Percentiles rank a stretch among this genome's conserved stretches.
phyloP scores from a whole-genome alignment of 2,329 filamentous ascomycete species.

The Monosporascus ibericus region DNA sequence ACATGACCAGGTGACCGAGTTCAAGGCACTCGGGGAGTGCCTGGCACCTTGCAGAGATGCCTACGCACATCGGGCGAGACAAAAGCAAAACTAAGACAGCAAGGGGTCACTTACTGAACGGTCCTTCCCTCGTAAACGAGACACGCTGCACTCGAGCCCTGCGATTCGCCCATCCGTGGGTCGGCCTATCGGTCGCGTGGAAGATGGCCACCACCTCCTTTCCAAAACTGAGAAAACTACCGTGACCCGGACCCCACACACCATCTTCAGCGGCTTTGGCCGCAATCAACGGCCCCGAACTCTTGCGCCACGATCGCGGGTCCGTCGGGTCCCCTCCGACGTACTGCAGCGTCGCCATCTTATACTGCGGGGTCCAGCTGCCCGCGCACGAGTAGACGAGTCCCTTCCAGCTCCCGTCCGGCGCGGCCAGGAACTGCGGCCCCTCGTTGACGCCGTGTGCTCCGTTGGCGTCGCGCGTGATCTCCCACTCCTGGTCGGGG shows the following conservation, averaged over 20 bases:
- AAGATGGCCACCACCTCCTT: conserved; percentile 23
- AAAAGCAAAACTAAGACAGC: background rate
- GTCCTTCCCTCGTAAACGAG: conserved; percentile 21
- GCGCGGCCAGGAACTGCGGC: conserved; percentile 24
- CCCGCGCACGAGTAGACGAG: conserved; percentile 25
- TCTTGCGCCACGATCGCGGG: conserved; percentile 21
- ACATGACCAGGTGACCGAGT: too few relatives aligned
- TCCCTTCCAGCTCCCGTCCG: conserved; percentile 23
- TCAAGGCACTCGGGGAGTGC: background rate
- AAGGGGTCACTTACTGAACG: conserved; percentile 6
- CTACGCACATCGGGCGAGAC: too few relatives aligned
- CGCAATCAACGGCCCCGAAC: conserved; percentile 19
- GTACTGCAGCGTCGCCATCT: conserved; percentile 24
- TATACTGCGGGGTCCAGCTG: conserved; percentile 28
- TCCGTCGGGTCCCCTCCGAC: conserved; percentile 23
- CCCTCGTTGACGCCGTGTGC: conserved; percentile 28
- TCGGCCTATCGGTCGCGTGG: conserved; percentile 23
- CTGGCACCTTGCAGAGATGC: background rate
- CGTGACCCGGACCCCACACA: conserved; percentile 24
- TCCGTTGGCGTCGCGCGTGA: conserved; percentile 21
- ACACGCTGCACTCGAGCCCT: conserved; percentile 23
- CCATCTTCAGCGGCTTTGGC: conserved; percentile 8
- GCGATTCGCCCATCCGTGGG: conserved; percentile 24
- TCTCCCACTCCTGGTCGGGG: conserved; percentile 23
- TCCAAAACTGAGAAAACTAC: conserved; percentile 20